Evolutionary conservation across 768 basidiomycete genomes (phyloP), one percentile per base, ranked within the genome.

Genomic region (Artomyces pyxidatus): DNA sequence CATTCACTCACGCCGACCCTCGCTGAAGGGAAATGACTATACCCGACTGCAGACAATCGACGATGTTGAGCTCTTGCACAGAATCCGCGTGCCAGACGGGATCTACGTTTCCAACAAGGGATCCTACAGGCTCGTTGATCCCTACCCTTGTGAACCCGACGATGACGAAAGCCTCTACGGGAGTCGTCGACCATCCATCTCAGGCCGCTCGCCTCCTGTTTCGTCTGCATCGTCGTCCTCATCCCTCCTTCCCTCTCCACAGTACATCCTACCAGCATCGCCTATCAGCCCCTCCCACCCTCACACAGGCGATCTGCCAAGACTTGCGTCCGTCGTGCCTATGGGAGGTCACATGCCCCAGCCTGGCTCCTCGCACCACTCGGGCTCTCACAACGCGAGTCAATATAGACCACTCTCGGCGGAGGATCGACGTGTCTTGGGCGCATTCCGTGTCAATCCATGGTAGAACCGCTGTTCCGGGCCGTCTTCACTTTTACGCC

Each of bases 41-140:
- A 68, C 72, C 8, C 74, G 75, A 29, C 71, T 90, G 23, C 87
- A 88, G 16, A 77, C 84, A 26, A 72, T 88, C 43, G 85, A 88
- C 51, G 74, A 78, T 58, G 88, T 87, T 55, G 78, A 85, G 28
- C 83, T 86, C 60, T 75, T 90, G 50, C 78, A 81, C 48, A 72
- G 67, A 51, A 71, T 90, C 48, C 74, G 73, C 17, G 78, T 85
- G 25, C 85, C 86, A 4, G 75, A 75, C 48, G 82, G 83, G 3
- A 67, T 88, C n/a, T 88, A 85, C 60, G 70, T 77, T 37, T 86
- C 83, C 52, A 83, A 80, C 59, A 86, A 85, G 47, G 65, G 63
- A 10, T 64, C 59, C 37, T 59, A 59, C 39, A 54, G 61, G 51
- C 55, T 58, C 46, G 52, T 59, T 21, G 57, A 53, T n/a, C 60